Conservation (phyloP, 148 eudicot genomes). For the Cornus suecica region DNA sequence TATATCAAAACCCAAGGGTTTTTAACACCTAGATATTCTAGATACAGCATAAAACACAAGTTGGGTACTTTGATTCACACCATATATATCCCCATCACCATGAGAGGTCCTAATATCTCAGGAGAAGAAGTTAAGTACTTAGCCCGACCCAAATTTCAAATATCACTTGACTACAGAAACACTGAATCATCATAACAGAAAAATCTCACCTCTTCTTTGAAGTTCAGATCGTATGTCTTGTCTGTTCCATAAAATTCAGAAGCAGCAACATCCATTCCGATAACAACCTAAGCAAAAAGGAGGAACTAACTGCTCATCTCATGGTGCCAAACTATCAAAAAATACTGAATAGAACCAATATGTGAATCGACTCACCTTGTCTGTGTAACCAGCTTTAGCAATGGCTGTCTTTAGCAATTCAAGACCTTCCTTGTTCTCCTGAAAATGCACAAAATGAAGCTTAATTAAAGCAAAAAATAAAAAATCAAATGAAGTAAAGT, state of each 20-base stretch:
- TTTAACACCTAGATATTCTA: no score
- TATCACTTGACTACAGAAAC: not conserved
- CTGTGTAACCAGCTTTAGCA: constrained; percentile 93
- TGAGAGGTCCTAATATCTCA: not conserved
- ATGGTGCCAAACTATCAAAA: constrained; percentile 1
- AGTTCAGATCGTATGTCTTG: constrained; percentile 91
- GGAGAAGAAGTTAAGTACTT: no score
- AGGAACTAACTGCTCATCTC: not conserved
- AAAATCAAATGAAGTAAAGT: not conserved
- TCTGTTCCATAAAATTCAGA: constrained; percentile 89
- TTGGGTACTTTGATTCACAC: not conserved
- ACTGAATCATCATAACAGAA: not conserved
- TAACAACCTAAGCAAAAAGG: constrained; percentile 59
- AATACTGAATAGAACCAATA: constrained; percentile 1
- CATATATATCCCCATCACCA: not conserved
- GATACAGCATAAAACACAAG: not conserved
- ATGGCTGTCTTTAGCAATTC: constrained; percentile 94
- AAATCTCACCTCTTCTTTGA: constrained; percentile 83
- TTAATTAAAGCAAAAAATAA: not conserved
- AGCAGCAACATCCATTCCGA: constrained; percentile 99
- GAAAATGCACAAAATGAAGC: constrained; percentile 22
- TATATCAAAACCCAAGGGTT: no score
- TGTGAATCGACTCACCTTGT: constrained; percentile 48
- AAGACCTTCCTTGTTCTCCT: constrained; percentile 99
- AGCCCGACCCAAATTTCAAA: not conserved